phyloP scores from a whole-genome alignment of 345 rosid species.

The Alliaria petiolata region DNA sequence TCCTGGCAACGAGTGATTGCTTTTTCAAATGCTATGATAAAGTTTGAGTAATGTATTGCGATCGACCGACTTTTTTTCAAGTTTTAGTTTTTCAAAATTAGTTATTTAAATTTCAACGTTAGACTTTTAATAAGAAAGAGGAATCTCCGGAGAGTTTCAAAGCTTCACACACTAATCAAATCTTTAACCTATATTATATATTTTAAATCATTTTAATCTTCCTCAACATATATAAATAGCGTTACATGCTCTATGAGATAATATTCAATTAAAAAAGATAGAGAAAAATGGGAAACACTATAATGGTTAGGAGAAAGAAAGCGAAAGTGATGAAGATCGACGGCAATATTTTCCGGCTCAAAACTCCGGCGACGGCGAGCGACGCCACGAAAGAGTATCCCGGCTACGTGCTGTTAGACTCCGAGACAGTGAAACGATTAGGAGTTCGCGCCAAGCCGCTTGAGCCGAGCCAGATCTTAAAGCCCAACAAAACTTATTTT shows the following conservation, averaged over 20 bases:
- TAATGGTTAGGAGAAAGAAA: slow-evolving; percentile 44
- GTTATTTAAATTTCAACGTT: background rate
- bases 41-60: background rate
- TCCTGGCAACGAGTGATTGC: background rate
- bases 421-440: slow-evolving; percentile 59
- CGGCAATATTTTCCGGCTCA: slow-evolving; percentile 64
- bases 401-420: slow-evolving; percentile 64
- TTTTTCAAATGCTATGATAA: background rate
- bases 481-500: slow-evolving; percentile 55
- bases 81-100: background rate
- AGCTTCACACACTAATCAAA: slow-evolving; percentile 8
- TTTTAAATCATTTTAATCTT: too few species aligned
- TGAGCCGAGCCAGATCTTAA: slow-evolving; percentile 47
- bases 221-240: slow-evolving; percentile 9
- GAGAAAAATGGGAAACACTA: slow-evolving; percentile 55
- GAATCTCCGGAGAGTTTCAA: background rate
- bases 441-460: slow-evolving; percentile 65
- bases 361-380: slow-evolving; percentile 52
- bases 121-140: background rate
- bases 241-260: background rate
- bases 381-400: slow-evolving; percentile 59
- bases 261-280: background rate
- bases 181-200: background rate
- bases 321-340: slow-evolving; percentile 67
- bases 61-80: slow-evolving; percentile 14